Evolutionary conservation across 805 yeast species (phyloP), one percentile per base, ranked within the genome.

Genomic region (Saccharomycopsis fermentans): DNA sequence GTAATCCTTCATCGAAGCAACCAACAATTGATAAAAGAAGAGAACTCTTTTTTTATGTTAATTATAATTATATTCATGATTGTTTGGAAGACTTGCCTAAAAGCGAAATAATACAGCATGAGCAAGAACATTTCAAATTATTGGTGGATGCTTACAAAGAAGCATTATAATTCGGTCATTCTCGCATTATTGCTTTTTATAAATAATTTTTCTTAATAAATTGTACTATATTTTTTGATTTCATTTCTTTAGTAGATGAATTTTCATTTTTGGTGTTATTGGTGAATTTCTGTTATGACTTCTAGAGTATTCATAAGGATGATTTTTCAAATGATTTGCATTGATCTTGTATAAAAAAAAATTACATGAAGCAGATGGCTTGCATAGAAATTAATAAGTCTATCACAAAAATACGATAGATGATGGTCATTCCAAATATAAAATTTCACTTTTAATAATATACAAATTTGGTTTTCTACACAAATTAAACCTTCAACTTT

Each of bases 41-140:
- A 11, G 97, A 90, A 67, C 70, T 79, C 52, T 89, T 90, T 66
- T 73, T 91, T 56, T 86, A 82, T 68, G 86, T 85, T 62, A 87
- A 87, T 67, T 87, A 83, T 68, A 80, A 79, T 61, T 71, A 86
- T 58, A 29, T 61, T 26, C 58, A 56, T 51, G 19, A 32, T 39
- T 43, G 29, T 9, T 21, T 43, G 26, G 17, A 43, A 21, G 34
- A 17, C 9, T 32, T 51, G 29, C 37, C 50, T 51, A 34, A 19
- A 26, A 29, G 37, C 29, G 26, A 43, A 43, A 57, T 52, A 4
- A 52, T 56, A 21, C 71, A 65, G 9, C 71, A 70, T 37, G 77
- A 78, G 57, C 69, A 72, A 36, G 69, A 67, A 26, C 83, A 81
- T 66, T 78, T 79, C 67, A 69, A 70, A 55, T 59, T 71, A 52